Conservation (phyloP, 108 stramenopile species). For the Stephanodiscus triporus region DNA sequence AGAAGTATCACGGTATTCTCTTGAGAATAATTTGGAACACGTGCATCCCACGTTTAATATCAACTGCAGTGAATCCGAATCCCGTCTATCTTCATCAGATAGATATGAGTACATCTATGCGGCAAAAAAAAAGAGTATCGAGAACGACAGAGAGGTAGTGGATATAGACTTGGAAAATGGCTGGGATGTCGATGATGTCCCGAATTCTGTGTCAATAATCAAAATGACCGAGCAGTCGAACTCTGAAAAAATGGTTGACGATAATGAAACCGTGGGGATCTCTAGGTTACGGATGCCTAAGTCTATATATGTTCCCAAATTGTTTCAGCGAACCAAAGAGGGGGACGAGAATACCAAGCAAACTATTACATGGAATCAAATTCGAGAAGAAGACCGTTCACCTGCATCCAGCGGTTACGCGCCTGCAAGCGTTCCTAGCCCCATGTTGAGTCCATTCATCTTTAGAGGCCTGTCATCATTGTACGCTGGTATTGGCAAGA, state of each 20-base stretch:
- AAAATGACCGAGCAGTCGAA: not conserved
- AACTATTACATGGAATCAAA: slow-evolving; percentile 26
- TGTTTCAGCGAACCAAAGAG: slow-evolving; percentile 14
- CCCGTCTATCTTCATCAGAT: not conserved
- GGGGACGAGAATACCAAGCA: slow-evolving; percentile 4
- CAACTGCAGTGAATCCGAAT: slow-evolving; percentile 4
- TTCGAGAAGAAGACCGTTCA: slow-evolving; percentile 31
- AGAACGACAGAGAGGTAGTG: slow-evolving; percentile 1
- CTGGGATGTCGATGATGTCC: not conserved
- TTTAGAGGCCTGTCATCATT: slow-evolving; percentile 16
- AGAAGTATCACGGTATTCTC: slow-evolving; percentile 11
- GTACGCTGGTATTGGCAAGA: not conserved
- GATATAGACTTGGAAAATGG: slow-evolving; percentile 24
- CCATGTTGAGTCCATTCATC: slow-evolving; percentile 28
- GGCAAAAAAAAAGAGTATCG: not conserved
- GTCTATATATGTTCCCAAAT: slow-evolving; percentile 23
- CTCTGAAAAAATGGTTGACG: not conserved
- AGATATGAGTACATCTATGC: not conserved
- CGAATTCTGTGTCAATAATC: not conserved
- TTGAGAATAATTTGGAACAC: not conserved
- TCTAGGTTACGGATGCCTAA: slow-evolving; percentile 17
- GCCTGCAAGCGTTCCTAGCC: slow-evolving; percentile 34
- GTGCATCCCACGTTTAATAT: not conserved
- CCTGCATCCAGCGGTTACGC: slow-evolving; percentile 38
- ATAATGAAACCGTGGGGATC: not conserved